Evolutionary conservation across 1,284 basidiomycete genomes (phyloP), one percentile per base, ranked within the genome.

Genomic region (Termitomyces sp.): DNA sequence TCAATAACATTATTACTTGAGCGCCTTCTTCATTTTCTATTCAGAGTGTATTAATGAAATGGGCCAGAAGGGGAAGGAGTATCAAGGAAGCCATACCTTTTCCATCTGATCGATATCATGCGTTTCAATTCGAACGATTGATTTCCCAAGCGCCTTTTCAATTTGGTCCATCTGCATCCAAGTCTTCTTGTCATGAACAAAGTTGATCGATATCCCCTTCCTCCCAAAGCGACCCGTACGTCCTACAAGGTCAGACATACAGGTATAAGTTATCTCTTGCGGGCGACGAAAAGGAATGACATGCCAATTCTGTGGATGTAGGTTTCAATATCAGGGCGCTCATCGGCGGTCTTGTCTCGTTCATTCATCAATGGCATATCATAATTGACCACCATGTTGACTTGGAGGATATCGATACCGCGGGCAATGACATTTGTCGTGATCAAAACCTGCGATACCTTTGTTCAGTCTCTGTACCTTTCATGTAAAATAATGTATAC

Each of bases 311-410:
- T 87, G 74, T 99, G 97, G 55, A 99, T 87, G 69, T 99, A 99
- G 0, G 96, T 99, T 76, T 99, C 97, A 31, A 95, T 79, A 70
- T 99, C 97, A 0, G 94, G 92, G 60, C 70, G 73, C 44, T 73
- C 75, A 61, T 84, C 83, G 26, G 66, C 66, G 2, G 66, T 62
- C 61, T 75, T 75, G 53, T 78, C 76, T 15, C 84, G 80, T 64
- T 90, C 86, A 65, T 82, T 84, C 74, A 92, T 81, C 62, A 92
- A 77, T 0, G 97, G 97, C 50, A 99, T 82, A 70, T 99, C 97
- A 69, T 99, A 99, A 76, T 99, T 98, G 67, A 96, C 91, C 19
- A 97, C 94, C 92, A 98, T 94, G 76, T 98, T 99, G 61, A 99
- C 97, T 76, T 98, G 96, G 61, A 94, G 81, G 65, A 99, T 98